Evolutionary conservation across 2,329 filamentous ascomycete genomes (phyloP).

Genomic region (Talaromyces marneffei): DNA sequence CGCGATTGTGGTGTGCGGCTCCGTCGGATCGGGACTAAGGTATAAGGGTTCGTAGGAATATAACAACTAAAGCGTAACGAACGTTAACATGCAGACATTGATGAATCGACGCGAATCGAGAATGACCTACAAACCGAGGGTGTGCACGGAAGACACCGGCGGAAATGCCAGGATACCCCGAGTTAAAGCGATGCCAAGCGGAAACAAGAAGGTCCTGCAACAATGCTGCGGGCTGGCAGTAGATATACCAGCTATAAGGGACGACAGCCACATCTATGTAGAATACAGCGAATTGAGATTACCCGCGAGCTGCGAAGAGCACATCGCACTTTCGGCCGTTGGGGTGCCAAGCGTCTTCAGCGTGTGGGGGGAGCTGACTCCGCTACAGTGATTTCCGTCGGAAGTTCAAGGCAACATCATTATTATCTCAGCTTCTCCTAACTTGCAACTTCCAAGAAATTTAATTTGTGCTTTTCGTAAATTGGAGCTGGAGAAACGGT

Average conservation of each 20-base stretch:
- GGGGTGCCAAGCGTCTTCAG: not conserved
- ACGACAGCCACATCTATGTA: not conserved
- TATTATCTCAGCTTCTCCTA: not conserved
- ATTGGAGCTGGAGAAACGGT: too few species aligned
- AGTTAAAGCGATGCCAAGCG: not conserved
- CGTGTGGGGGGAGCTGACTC: not conserved
- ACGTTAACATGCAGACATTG: too few species aligned
- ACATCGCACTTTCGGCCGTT: not conserved
- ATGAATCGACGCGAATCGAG: not conserved
- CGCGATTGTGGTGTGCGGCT: not conserved
- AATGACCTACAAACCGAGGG: not conserved
- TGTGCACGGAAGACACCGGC: not conserved
- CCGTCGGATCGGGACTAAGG: not conserved
- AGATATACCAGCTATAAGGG: not conserved
- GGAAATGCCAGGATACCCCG: not conserved
- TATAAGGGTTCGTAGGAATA: not conserved
- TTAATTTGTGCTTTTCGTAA: too few species aligned
- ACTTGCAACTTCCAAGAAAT: too few species aligned
- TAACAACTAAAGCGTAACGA: not conserved
- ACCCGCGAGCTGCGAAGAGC: not conserved
- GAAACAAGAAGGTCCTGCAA: not conserved
- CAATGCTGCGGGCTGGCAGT: not conserved
- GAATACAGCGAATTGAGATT: not conserved
- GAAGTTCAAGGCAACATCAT: not conserved
- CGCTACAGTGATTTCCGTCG: conserved; percentile 1